Percentiles rank a stretch among this genome's conserved stretches.
Conservation (phyloP, 768 basidiomycete genomes). For the Hydnomerulius pinastri region DNA sequence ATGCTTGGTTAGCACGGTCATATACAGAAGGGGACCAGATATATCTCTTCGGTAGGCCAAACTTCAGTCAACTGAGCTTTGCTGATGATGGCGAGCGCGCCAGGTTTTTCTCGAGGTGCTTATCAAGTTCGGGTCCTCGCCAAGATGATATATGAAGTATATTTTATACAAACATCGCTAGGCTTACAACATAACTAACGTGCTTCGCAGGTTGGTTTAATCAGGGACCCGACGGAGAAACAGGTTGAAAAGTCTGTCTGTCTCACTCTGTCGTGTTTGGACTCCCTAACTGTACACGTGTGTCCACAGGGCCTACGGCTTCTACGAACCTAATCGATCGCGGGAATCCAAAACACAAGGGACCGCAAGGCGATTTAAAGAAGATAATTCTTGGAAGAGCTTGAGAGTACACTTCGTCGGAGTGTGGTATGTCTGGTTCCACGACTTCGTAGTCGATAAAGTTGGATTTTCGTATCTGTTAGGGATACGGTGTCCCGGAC, state of each 20-base stretch:
- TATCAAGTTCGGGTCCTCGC: neutral
- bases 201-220: neutral
- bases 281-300: too few species aligned
- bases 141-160: neutral
- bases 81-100: neutral
- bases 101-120: neutral
- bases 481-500: too few species aligned
- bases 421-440: neutral
- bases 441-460: too few species aligned
- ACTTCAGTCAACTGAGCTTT: neutral
- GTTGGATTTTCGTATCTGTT: too few species aligned
- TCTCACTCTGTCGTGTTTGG: neutral
- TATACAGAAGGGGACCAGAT: neutral
- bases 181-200: too few species aligned
- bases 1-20: neutral
- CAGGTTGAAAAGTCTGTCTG: neutral
- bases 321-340: neutral
- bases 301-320: neutral
- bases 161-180: neutral
- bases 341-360: neutral
- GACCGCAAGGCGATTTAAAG: neutral
- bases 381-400: neutral
- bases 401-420: neutral
- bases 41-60: neutral
- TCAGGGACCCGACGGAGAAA: neutral